Percentiles rank a stretch among this genome's conserved stretches.
These are phyloP conservation scores for Vaccinium myrtillus DNA, from an alignment of 148 eudicot genomes.

Conservation along the genomic window DNA sequence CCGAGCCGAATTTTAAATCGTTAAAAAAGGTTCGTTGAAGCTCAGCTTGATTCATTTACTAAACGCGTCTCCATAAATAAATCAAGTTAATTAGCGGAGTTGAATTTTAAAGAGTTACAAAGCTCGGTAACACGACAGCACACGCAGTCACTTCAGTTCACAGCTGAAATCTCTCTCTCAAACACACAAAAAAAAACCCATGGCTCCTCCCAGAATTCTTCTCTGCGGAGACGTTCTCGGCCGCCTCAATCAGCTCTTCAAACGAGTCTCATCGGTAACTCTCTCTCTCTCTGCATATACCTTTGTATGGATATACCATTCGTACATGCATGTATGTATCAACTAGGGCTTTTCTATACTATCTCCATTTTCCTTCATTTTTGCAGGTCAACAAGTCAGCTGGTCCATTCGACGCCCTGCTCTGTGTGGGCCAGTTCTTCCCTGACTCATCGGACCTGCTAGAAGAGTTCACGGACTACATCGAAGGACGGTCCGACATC, in stretches of 20 bases:
- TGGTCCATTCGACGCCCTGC: constrained; percentile 84
- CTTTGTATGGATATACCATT: background rate
- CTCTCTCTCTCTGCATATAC: constrained; percentile 14
- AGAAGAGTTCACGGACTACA: constrained; percentile 66
- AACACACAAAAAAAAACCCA: background rate
- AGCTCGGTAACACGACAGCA: too few relatives aligned
- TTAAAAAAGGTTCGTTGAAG: too few relatives aligned
- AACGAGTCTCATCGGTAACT: constrained; percentile 70
- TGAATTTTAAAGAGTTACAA: too few relatives aligned
- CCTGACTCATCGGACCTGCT: constrained; percentile 66
- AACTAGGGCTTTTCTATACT: background rate
- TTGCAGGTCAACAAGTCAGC: constrained; percentile 92
- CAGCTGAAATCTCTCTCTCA: background rate
- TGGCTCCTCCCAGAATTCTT: constrained; percentile 78
- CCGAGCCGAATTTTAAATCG: too few relatives aligned
- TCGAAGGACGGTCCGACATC: constrained; percentile 59
- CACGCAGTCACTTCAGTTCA: background rate
- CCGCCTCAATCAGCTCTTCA: constrained; percentile 82
- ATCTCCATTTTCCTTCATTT: background rate
- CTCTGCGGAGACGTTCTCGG: constrained; percentile 87
- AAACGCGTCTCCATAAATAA: too few relatives aligned
- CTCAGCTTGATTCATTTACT: too few relatives aligned
- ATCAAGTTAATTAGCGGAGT: too few relatives aligned
- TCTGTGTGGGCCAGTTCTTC: constrained; percentile 94
- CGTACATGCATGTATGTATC: background rate